These are phyloP conservation scores for Syncephalastrum contaminatum DNA, from an alignment of 371 early-diverging fungal genomes.

Conservation along the genomic window DNA sequence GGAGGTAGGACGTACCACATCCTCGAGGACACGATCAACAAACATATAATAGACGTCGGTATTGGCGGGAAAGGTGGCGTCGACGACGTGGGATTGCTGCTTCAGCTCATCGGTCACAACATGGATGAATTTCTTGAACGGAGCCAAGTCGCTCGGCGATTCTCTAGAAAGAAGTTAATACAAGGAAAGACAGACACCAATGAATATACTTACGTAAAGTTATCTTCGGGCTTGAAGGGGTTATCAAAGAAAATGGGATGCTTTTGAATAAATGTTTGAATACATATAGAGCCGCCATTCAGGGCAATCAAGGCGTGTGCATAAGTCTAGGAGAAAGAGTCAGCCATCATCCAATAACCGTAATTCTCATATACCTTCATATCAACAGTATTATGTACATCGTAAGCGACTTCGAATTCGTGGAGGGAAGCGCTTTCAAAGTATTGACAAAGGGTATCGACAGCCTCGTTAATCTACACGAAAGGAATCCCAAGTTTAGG, in stretches of 20 bases:
- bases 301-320: slow-evolving; percentile 70
- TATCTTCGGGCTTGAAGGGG: slow-evolving; percentile 59
- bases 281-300: slow-evolving; percentile 77
- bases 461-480: slow-evolving; percentile 32
- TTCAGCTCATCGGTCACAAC: slow-evolving; percentile 52
- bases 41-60: slow-evolving; percentile 59
- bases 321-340: slow-evolving; percentile 40
- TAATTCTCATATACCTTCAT: slow-evolving; percentile 50
- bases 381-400: slow-evolving; percentile 59
- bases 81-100: slow-evolving; percentile 63
- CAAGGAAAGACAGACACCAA: not conserved
- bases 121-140: slow-evolving; percentile 44
- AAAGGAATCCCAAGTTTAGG: not conserved
- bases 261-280: slow-evolving; percentile 83
- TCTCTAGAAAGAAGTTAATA: slow-evolving; percentile 11
- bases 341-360: not conserved
- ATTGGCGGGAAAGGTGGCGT: slow-evolving; percentile 68
- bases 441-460: slow-evolving; percentile 72
- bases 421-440: slow-evolving; percentile 78
- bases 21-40: slow-evolving; percentile 66
- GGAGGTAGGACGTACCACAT: slow-evolving; percentile 47
- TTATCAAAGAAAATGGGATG: slow-evolving; percentile 87
- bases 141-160: slow-evolving; percentile 30
- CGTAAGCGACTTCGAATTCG: slow-evolving; percentile 82
- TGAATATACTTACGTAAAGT: slow-evolving; percentile 42